Base-by-base conservation (phyloP, 768 basidiomycete species). In the Lactifluus rugatus region DNA sequence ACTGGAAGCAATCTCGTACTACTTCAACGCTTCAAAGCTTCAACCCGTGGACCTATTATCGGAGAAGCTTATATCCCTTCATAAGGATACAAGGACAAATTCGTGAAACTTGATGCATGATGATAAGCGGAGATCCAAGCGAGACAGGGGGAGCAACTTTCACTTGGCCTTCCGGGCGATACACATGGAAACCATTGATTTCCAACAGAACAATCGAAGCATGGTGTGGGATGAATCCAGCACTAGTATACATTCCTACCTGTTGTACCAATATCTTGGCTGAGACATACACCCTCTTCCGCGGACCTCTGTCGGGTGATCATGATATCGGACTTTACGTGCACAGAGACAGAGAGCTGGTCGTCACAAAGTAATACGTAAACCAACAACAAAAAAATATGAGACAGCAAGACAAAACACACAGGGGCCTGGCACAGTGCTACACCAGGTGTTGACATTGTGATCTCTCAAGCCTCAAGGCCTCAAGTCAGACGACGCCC, bases 271-370 rank as follows among this genome's bases (percentile, higher is more conserved):
- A 8, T 1, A 19, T 6, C 41, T 41, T 41, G n/a, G n/a, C 41
- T 41, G 41, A 41, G n/a, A 41, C 42, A 7, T 21, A 21, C n/a
- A 23, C 32, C 5, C 51, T 19, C 21, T 28, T 41, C 17, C 39
- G 36, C 21, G 45, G 47, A 49, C 23, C 54, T 45, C 26, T 54
- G 28, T 59, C 58, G 48, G 58, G 47, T 28, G 25, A 44, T 58
- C 25, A 39, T 21, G 23, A 49, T 59, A 34, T 59, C 58, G 58
- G 58, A 59, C 48, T 54, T 59, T 37, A 4, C n/a, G 9, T 17
- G n/a, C 52, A 28, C 44, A 21, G 3, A 37, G 36, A 49, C 52
- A 19, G 11, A 31, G 25, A 8, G 19, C 19, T 26, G 0, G 3
- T 19, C 19, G 19, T 42, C 8, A 8, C 5, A 3, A 11, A 11